These are phyloP conservation scores for Grosmannia huntii DNA, from an alignment of 2,329 filamentous ascomycete species.

Conservation along the genomic window DNA sequence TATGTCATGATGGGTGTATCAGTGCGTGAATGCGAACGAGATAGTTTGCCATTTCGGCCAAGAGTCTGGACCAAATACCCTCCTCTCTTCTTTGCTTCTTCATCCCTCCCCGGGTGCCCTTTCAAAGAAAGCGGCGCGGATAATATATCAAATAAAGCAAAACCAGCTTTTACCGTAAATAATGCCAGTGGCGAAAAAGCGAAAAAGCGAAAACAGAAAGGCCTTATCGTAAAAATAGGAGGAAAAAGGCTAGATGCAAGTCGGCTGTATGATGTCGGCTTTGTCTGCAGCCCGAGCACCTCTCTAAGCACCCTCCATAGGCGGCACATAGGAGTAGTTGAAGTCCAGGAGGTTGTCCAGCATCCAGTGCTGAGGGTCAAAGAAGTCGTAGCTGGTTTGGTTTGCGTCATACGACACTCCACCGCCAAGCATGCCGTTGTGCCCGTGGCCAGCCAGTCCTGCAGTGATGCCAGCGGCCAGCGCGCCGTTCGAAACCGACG, in stretches of 20 bases:
- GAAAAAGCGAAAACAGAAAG: neutral
- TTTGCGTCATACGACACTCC: conserved; percentile 47
- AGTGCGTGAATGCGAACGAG: neutral
- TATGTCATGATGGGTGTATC: neutral
- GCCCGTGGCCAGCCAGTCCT: conserved; percentile 27
- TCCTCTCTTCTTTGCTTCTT: neutral
- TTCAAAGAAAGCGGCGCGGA: neutral
- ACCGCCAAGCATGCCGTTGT: conserved; percentile 32
- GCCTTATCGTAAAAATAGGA: neutral
- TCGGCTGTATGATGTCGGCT: neutral
- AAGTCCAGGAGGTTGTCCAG: conserved; percentile 75
- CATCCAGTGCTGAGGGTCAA: conserved; percentile 89
- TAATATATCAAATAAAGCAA: neutral
- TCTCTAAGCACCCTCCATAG: conserved; percentile 38
- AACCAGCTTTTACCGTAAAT: neutral
- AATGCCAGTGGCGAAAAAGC: neutral
- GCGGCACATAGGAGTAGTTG: conserved; percentile 47
- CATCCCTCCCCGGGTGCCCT: neutral
- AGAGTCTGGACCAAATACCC: neutral
- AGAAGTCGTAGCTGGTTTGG: conserved; percentile 57
- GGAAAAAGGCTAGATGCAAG: neutral
- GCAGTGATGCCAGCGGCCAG: conserved; percentile 38
- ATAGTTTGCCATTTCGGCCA: neutral
- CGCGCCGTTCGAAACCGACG: conserved; percentile 33
- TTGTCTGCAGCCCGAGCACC: neutral